Percentiles rank a stretch among this genome's conserved stretches.
These are phyloP conservation scores for Rubia yunnanensis DNA, from an alignment of 257 asterid species.

Conservation along the genomic window DNA sequence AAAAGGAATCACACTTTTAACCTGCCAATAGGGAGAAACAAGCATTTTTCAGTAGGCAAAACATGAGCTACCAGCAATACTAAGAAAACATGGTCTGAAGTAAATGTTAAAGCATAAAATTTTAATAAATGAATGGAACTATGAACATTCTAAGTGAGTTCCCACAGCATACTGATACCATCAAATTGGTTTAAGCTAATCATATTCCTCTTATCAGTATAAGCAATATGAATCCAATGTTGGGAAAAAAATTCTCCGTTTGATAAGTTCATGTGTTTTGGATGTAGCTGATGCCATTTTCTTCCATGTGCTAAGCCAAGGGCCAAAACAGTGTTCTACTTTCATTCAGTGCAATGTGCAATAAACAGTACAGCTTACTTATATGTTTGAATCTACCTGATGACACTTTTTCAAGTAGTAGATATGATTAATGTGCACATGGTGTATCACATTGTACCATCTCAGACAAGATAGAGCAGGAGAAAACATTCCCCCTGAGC, in stretches of 20 bases:
- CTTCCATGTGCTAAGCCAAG: neutral
- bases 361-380: neutral
- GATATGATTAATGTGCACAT: neutral
- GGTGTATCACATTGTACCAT: neutral
- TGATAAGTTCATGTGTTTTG: neutral
- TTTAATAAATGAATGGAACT: neutral
- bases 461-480: neutral
- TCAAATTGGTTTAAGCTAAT: neutral
- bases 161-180: neutral
- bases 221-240: neutral
- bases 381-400: neutral
- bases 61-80: neutral
- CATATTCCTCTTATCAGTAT: neutral
- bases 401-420: neutral
- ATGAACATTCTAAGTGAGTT: neutral
- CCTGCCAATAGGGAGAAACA: slow-evolving; percentile 36
- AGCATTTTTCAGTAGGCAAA: neutral
- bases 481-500: neutral
- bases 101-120: neutral
- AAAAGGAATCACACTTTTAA: slow-evolving; percentile 82
- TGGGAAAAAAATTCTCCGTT: neutral
- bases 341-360: neutral
- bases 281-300: neutral
- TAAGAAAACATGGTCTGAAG: neutral
- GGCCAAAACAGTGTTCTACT: neutral